A percentile compares a stretch with the other conserved stretches of the same genome.
Conservation (phyloP, 2,329 filamentous ascomycete species). For the Fusarium fracticaudum region DNA sequence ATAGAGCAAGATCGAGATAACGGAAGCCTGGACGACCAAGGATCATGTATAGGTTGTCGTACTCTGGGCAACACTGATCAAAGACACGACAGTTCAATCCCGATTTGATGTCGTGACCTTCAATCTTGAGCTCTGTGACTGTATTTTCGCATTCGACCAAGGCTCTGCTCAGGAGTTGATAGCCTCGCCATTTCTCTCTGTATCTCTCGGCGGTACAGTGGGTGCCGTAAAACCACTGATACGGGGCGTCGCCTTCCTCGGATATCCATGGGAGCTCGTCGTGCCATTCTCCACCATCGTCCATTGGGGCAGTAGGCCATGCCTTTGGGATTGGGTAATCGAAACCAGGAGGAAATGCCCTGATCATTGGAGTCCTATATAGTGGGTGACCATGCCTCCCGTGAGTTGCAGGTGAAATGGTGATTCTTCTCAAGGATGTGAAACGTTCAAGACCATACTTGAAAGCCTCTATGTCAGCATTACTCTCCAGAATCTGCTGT, state of each 20-base stretch:
- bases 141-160: neutral
- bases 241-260: neutral
- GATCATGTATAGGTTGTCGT: neutral
- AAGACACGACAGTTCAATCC: neutral
- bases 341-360: neutral
- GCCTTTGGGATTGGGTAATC: neutral
- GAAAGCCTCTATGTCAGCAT: neutral
- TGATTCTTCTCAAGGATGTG: neutral
- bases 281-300: accelerated
- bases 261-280: neutral
- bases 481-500: neutral
- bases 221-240: neutral
- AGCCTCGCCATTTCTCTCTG: neutral
- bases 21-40: neutral
- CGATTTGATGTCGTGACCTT: neutral
- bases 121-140: neutral
- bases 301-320: neutral
- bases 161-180: neutral
- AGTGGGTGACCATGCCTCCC: neutral
- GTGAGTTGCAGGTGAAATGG: neutral
- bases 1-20: neutral
- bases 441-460: neutral
- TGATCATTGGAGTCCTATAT: neutral
- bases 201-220: neutral
- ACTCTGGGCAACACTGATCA: neutral